These are phyloP conservation scores for Russula foetens DNA, from an alignment of 768 basidiomycete genomes.

Conservation along the genomic window DNA sequence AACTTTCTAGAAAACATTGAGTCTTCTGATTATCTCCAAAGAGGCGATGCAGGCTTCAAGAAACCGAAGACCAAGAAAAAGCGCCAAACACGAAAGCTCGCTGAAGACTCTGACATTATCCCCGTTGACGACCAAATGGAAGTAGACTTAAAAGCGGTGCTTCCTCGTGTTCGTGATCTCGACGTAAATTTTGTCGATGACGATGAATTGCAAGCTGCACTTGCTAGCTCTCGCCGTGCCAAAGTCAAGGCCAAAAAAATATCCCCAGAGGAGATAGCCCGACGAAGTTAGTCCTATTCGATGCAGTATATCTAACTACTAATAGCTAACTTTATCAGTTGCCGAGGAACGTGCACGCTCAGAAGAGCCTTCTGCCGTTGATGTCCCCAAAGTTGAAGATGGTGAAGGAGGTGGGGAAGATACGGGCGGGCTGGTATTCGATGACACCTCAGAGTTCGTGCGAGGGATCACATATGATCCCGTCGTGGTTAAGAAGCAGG, in stretches of 20 bases:
- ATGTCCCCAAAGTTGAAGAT: conserved; percentile 40
- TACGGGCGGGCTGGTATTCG: conserved; percentile 68
- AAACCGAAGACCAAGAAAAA: conserved; percentile 98
- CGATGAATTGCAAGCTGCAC: conserved; percentile 91
- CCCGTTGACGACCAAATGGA: conserved; percentile 59
- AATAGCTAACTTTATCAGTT: conserved; percentile 37
- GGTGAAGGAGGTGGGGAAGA: conserved; percentile 41
- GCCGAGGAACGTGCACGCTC: conserved; percentile 52
- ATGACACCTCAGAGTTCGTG: conserved; percentile 96
- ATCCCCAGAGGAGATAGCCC: conserved; percentile 75
- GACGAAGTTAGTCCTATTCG: conserved; percentile 47
- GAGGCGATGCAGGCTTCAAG: conserved; percentile 92
- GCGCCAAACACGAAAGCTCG: conserved; percentile 58
- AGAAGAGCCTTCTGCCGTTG: conserved; percentile 33
- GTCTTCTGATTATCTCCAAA: conserved; percentile 80
- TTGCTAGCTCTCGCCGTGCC: conserved; percentile 78
- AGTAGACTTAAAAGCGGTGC: conserved; percentile 65
- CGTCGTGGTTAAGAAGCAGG: conserved; percentile 31
- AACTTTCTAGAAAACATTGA: conserved; percentile 66
- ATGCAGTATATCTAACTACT: background rate
- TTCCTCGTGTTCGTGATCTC: conserved; percentile 62
- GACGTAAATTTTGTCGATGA: conserved; percentile 94
- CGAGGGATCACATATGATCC: conserved; percentile 71
- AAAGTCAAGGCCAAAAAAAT: conserved; percentile 72
- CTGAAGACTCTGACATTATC: conserved; percentile 42